Percentiles rank a stretch among this genome's conserved stretches.
phyloP scores from a whole-genome alignment of 371 early-diverging fungal genomes.

The Coemansia sp. region DNA sequence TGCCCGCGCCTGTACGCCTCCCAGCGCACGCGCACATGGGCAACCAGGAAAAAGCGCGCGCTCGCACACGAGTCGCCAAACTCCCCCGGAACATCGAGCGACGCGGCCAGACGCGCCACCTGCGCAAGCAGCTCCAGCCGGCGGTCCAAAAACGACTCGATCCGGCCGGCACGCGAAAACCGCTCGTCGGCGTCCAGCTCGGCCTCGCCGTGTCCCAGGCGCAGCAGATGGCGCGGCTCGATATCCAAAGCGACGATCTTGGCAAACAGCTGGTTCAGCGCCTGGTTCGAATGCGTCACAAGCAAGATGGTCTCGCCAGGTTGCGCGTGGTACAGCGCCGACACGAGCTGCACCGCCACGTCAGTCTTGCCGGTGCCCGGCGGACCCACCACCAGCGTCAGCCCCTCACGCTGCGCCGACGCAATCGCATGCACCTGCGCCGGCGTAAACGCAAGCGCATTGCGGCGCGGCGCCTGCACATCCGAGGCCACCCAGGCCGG shows the following conservation, averaged over 20 bases:
- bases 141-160: slow-evolving; percentile 84
- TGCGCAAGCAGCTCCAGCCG: slow-evolving; percentile 71
- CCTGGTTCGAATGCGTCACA: slow-evolving; percentile 93
- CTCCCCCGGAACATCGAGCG: slow-evolving; percentile 67
- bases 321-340: slow-evolving; percentile 87
- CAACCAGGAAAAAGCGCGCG: slow-evolving; percentile 81
- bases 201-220: slow-evolving; percentile 93
- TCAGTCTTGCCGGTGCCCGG: slow-evolving; percentile 98
- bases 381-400: slow-evolving; percentile 92
- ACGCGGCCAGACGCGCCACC: slow-evolving; percentile 73
- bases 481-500: slow-evolving; percentile 53
- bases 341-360: slow-evolving; percentile 92
- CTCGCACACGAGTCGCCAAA: slow-evolving; percentile 92
- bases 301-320: slow-evolving; percentile 87
- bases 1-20: slow-evolving; percentile 56
- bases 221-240: slow-evolving; percentile 86
- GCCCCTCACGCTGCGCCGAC: slow-evolving; percentile 75
- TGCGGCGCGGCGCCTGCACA: slow-evolving; percentile 55
- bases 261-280: slow-evolving; percentile 92
- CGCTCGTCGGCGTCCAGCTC: slow-evolving; percentile 76
- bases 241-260: slow-evolving; percentile 86
- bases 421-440: slow-evolving; percentile 85
- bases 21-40: slow-evolving; percentile 79
- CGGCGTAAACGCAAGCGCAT: slow-evolving; percentile 82
- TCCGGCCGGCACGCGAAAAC: slow-evolving; percentile 91